Conservation (phyloP, 345 rosid genomes). For the Clarkia xantiana region DNA sequence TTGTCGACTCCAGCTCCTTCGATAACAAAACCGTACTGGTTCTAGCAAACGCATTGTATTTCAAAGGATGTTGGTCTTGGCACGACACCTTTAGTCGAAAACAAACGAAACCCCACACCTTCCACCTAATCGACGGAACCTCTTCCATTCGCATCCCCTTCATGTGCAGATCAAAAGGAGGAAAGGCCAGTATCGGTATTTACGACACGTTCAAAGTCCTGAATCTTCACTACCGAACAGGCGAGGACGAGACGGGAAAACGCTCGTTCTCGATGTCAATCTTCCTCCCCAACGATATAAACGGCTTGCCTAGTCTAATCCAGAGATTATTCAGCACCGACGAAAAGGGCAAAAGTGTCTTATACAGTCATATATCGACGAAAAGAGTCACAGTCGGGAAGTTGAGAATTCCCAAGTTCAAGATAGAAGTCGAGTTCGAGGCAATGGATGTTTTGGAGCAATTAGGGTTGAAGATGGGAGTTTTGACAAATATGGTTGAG, state of each 20-base stretch:
- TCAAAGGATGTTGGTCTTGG: slow-evolving; percentile 12
- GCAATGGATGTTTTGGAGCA: no score
- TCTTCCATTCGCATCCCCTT: slow-evolving; percentile 6
- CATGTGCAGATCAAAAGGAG: background rate
- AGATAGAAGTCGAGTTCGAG: no score
- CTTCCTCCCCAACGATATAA: no score
- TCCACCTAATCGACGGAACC: slow-evolving; percentile 10
- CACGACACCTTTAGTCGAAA: background rate
- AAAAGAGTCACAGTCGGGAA: no score
- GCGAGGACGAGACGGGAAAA: background rate
- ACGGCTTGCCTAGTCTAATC: no score
- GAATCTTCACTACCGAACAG: background rate
- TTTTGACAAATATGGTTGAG: no score
- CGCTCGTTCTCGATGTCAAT: no score
- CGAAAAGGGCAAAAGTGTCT: no score
- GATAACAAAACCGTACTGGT: background rate
- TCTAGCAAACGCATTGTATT: slow-evolving; percentile 11
- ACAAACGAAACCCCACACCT: background rate
- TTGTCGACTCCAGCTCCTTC: background rate
- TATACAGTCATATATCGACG: no score
- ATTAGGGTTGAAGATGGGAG: no score
- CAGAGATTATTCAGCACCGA: no score
- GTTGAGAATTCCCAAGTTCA: no score
- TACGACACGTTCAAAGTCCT: slow-evolving; percentile 1
- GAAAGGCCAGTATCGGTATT: background rate